Conservation (phyloP, 768 basidiomycete species). For the Leucosporidium yakuticum region DNA sequence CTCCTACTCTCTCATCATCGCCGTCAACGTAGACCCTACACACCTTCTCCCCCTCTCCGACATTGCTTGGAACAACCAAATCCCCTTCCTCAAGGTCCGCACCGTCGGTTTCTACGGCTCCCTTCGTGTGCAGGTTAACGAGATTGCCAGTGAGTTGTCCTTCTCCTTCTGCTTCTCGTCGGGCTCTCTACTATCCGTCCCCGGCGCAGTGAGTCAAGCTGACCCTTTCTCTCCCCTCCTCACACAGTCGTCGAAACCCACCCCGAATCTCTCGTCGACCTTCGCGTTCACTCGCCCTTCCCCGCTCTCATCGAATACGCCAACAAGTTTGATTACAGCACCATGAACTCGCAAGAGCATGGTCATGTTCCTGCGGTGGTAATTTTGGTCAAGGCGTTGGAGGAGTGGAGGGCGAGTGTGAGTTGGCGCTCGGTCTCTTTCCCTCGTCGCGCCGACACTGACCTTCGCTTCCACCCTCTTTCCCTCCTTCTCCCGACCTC, state of each 20-base stretch:
- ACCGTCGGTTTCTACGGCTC: constrained; percentile 86
- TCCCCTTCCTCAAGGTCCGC: constrained; percentile 67
- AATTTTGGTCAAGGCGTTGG: constrained; percentile 73
- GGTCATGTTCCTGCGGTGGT: constrained; percentile 84
- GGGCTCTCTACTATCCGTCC: no score
- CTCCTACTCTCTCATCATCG: constrained; percentile 72
- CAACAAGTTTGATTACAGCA: constrained; percentile 60
- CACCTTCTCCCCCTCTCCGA: constrained; percentile 55
- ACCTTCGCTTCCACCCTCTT: no score
- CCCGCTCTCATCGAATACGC: constrained; percentile 70
- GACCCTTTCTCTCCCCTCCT: not conserved
- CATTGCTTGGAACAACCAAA: constrained; percentile 41
- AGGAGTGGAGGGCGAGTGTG: constrained; percentile 74
- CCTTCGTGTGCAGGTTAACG: constrained; percentile 80
- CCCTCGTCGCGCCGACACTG: no score
- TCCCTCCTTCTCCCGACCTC: not conserved
- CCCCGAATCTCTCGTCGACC: constrained; percentile 55
- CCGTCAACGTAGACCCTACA: constrained; percentile 64
- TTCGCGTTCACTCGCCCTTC: constrained; percentile 86
- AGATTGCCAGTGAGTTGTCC: constrained; percentile 59
- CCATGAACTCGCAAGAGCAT: constrained; percentile 83
- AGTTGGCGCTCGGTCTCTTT: constrained; percentile 33
- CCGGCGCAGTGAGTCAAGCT: not conserved
- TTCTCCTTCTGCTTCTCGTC: not conserved
- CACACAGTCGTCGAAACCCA: constrained; percentile 79